Evolutionary conservation across 1,284 basidiomycete species (phyloP).

Genomic region (Ceratobasidium sp.): DNA sequence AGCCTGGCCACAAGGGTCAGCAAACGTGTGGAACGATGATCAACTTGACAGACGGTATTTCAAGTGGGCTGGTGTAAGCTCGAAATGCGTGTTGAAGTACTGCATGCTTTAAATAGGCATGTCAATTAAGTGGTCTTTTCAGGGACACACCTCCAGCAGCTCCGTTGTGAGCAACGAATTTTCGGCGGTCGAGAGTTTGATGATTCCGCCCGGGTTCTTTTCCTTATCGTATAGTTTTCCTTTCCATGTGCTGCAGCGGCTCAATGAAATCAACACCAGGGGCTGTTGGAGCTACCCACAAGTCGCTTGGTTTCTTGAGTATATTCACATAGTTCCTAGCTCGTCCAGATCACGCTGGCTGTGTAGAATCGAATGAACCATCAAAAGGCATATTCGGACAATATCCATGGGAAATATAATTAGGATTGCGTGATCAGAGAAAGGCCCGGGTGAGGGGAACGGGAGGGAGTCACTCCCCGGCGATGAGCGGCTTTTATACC

Average conservation of each 20-base stretch:
- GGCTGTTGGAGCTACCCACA: background rate
- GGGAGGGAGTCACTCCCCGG: background rate
- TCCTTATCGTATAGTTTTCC: conserved; percentile 28
- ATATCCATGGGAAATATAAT: too few species aligned
- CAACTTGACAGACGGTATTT: conserved; percentile 33
- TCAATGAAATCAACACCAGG: background rate
- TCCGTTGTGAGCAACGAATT: conserved; percentile 31
- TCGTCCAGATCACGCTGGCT: background rate
- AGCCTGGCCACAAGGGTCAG: background rate
- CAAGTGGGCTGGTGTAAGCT: conserved; percentile 19
- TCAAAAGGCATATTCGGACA: background rate
- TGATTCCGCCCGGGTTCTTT: conserved; percentile 25
- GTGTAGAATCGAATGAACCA: background rate
- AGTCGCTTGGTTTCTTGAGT: conserved; percentile 4
- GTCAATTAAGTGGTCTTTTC: background rate
- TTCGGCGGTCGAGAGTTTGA: conserved; percentile 21
- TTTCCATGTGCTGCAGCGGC: conserved; percentile 8
- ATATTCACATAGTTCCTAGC: background rate
- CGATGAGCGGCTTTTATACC: background rate
- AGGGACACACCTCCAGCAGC: conserved; percentile 10
- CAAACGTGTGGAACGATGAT: background rate
- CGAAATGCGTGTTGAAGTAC: conserved; percentile 40
- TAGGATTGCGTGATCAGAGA: too few species aligned
- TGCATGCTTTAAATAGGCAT: background rate
- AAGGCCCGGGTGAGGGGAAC: too few species aligned